These are phyloP conservation scores for Cryphonectria parasitica DNA, from an alignment of 2,329 filamentous ascomycete species.

Conservation along the genomic window DNA sequence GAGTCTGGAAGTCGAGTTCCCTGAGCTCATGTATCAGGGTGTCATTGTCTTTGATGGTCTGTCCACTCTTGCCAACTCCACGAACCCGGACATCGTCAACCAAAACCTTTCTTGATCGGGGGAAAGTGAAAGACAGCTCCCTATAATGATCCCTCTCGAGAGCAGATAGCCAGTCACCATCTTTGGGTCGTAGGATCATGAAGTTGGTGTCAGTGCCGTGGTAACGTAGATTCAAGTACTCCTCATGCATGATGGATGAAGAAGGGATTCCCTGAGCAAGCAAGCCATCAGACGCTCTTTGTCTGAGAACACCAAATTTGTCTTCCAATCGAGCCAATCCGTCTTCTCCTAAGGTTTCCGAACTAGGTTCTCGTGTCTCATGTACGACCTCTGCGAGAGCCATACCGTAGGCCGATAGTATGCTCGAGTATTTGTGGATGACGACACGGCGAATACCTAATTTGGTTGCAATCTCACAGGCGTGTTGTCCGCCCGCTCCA, in stretches of 20 bases:
- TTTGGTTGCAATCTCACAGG: constrained; percentile 78
- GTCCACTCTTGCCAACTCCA: constrained; percentile 77
- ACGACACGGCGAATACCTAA: constrained; percentile 80
- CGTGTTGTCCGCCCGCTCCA: constrained; percentile 75
- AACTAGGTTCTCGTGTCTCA: constrained; percentile 76
- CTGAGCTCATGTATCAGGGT: constrained; percentile 19
- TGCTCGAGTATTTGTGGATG: constrained; percentile 79
- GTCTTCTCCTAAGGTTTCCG: constrained; percentile 61
- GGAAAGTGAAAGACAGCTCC: constrained; percentile 22
- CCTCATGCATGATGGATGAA: constrained; percentile 76
- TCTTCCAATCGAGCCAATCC: constrained; percentile 62
- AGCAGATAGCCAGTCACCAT: constrained; percentile 76
- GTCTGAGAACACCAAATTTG: constrained; percentile 76
- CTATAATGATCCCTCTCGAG: constrained; percentile 50
- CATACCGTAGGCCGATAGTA: constrained; percentile 86
- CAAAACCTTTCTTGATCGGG: constrained; percentile 82
- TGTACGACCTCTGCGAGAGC: constrained; percentile 86
- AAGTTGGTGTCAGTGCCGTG: constrained; percentile 83
- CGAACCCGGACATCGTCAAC: constrained; percentile 79
- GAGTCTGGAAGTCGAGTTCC: constrained; percentile 14
- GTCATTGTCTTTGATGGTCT: constrained; percentile 20
- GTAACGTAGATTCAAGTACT: constrained; percentile 89
- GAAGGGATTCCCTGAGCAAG: constrained; percentile 75
- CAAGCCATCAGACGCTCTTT: constrained; percentile 67
- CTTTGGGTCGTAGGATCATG: constrained; percentile 76